Evolutionary conservation across 2,329 filamentous ascomycete species (phyloP), one percentile per base, ranked within the genome.

Genomic region (Colletotrichum eleusines): DNA sequence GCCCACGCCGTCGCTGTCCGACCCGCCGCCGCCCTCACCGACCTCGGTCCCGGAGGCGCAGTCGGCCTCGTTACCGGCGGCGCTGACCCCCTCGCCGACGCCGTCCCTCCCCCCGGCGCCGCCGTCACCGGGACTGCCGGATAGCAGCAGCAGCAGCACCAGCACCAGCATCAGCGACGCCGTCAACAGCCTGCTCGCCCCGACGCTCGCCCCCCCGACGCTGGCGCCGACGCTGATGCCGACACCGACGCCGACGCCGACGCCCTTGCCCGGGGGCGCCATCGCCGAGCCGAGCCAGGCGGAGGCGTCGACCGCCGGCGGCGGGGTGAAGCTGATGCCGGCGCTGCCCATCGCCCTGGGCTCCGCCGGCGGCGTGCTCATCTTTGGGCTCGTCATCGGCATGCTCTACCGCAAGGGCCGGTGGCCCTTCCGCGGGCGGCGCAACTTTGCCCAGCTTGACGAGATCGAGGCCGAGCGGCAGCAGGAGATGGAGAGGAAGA

Each of bases 331-430:
- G 18, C 59, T 73, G 33, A 73, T 73, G 72, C 72, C 72, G 18
- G 72, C 72, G 40, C 71, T 73, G 60, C 71, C 72, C 2, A 73
- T 73, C 57, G 50, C 72, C 7, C 60, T 73, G 2, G 72, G 72
- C 23, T 63, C 71, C 23, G 71, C 64, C 3, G 72, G 71, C 16
- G 72, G 72, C 44, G 66, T 73, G 4, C 28, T 73, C n/a, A 60
- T 72, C 42, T 51, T 73, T 18, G 72, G 70, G 11, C 59, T 71
- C 23, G 20, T 71, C 11, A 23, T 66, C 28, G 72, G 72, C 28
- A 46, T 65, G 50, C 63, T 73, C 11, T 73, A 73, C 61, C 48
- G 67, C 23, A 73, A 73, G 57, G 35, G 60, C 44, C 23, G 31
- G 50, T 71, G 72, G 58, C 72, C 70, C 4, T 73, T 73, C 35